Conservation (phyloP, 345 rosid species). For the Crucihimalaya himalaica region DNA sequence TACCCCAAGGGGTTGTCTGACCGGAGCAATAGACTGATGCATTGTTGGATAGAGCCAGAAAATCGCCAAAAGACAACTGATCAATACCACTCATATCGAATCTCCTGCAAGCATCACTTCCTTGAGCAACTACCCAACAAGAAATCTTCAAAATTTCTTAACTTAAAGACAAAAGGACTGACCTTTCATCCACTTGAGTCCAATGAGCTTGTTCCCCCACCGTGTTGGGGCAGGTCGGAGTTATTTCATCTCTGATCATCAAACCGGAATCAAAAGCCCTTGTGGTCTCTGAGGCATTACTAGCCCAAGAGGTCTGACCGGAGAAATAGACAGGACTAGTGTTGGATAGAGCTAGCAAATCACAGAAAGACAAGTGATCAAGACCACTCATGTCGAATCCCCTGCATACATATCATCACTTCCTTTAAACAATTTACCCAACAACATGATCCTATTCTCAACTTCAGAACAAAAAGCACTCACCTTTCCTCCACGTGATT, state of each 20-base stretch:
- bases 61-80: constrained; percentile 47
- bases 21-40: constrained; percentile 32
- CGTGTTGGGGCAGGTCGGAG: constrained; percentile 37
- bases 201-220: constrained; percentile 27
- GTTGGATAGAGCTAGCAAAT: constrained; percentile 61
- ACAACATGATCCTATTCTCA: neutral
- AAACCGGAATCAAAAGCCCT: neutral
- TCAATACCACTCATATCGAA: constrained; percentile 30
- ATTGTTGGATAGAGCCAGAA: constrained; percentile 58
- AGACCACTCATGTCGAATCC: constrained; percentile 26
- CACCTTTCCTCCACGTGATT: constrained; percentile 37
- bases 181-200: constrained; percentile 37
- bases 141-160: neutral
- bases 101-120: constrained; percentile 30
- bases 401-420: constrained; percentile 29
- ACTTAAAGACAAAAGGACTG: constrained; percentile 11
- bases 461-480: constrained; percentile 10
- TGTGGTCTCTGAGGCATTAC: neutral
- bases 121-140: neutral
- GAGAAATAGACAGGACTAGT: constrained; percentile 36
- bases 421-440: neutral
- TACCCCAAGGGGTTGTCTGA: neutral
- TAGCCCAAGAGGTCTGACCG: neutral
- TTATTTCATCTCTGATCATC: neutral
- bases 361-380: constrained; percentile 43